These are phyloP conservation scores for Francoa sonchifolia DNA, from an alignment of 441 rosid species.

Conservation along the genomic window DNA sequence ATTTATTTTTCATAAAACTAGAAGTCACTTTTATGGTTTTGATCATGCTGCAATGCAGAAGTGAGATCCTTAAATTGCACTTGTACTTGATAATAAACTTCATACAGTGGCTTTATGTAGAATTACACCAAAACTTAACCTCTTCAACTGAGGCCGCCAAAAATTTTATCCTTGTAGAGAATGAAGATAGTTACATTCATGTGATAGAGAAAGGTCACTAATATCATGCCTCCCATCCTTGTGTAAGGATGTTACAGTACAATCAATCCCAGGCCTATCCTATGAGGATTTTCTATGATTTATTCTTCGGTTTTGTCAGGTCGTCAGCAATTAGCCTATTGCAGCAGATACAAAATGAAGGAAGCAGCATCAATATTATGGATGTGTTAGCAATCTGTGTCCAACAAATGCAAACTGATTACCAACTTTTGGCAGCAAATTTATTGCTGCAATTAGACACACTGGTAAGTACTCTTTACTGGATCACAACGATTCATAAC, in stretches of 20 bases:
- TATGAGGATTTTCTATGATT: not conserved
- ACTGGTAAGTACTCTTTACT: constrained; percentile 29
- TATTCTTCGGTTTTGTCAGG: constrained; percentile 27
- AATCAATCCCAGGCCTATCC: not conserved
- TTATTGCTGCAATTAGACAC: constrained; percentile 59
- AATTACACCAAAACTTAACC: not conserved
- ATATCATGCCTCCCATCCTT: not conserved
- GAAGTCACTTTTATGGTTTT: no score
- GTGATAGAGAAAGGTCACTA: no score
- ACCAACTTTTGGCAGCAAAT: constrained; percentile 63
- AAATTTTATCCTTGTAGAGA: no score
- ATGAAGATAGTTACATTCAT: not conserved
- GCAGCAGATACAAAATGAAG: constrained; percentile 53
- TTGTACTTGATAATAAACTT: no score
- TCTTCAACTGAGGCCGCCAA: no score
- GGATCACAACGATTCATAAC: not conserved
- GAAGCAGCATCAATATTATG: constrained; percentile 30
- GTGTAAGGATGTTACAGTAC: not conserved
- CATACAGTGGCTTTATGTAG: no score
- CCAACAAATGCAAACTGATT: constrained; percentile 35
- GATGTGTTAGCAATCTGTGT: constrained; percentile 30
- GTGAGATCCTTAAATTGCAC: not conserved
- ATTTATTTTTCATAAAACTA: no score
- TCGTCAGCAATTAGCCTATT: constrained; percentile 52
- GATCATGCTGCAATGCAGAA: no score